A percentile compares a stretch with the other conserved stretches of the same genome.
Evolutionary conservation across 1,284 basidiomycete species (phyloP).

Genomic region (Rhodofomes roseus): DNA sequence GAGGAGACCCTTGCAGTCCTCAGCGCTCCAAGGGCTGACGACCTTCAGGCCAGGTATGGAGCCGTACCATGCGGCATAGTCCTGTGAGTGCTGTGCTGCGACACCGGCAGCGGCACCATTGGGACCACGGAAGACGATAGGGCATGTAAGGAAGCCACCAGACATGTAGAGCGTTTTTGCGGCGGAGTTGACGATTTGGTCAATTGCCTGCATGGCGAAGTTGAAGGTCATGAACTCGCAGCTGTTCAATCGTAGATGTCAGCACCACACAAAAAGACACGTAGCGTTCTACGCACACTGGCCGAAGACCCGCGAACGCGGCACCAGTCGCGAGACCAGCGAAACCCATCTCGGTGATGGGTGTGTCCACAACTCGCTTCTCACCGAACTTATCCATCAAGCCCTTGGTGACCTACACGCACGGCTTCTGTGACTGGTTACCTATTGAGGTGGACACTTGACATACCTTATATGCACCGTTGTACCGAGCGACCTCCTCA

Average conservation of each 20-base stretch:
- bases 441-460: background rate
- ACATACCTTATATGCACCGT: conserved; percentile 96
- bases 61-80: conserved; percentile 94
- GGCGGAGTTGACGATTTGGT: conserved; percentile 99
- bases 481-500: conserved; percentile 98
- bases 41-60: conserved; percentile 97
- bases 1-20: conserved; percentile 97
- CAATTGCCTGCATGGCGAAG: conserved; percentile 97
- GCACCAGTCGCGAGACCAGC: conserved; percentile 95
- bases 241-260: conserved; percentile 33
- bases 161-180: conserved; percentile 99
- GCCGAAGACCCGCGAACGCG: conserved; percentile 90
- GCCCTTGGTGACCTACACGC: conserved; percentile 86
- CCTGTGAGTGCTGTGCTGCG: conserved; percentile 90
- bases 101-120: conserved; percentile 99
- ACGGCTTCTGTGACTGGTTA: background rate
- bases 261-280: too few species aligned
- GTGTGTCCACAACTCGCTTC: conserved; percentile 96
- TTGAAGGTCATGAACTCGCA: conserved; percentile 99
- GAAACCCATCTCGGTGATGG: conserved; percentile 99
- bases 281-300: conserved; percentile 55
- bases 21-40: conserved; percentile 93
- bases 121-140: conserved; percentile 98
- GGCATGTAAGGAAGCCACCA: conserved; percentile 95
- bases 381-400: conserved; percentile 99